These are phyloP conservation scores for Pleurotus cornucopiae DNA, from an alignment of 768 basidiomycete species.

Conservation along the genomic window DNA sequence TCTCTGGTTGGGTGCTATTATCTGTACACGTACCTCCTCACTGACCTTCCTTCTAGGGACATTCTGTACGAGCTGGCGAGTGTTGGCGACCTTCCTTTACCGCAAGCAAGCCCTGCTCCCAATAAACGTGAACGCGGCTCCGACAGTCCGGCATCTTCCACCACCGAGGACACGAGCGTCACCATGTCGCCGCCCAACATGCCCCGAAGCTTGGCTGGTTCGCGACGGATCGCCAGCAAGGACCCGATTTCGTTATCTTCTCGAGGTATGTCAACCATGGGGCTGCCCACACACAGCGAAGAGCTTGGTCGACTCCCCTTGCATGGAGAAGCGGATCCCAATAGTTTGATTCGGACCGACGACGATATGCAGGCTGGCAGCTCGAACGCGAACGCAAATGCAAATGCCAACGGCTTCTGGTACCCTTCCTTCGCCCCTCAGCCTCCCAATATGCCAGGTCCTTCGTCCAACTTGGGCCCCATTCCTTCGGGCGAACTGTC, in stretches of 20 bases:
- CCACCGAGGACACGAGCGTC: constrained; percentile 22
- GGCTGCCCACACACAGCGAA: constrained; percentile 50
- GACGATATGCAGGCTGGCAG: constrained; percentile 18
- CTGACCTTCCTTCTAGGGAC: constrained; percentile 11
- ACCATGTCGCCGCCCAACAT: constrained; percentile 14
- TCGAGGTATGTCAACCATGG: constrained; percentile 12
- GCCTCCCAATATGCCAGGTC: background rate
- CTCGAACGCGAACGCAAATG: background rate
- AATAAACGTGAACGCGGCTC: constrained; percentile 49
- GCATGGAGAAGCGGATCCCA: constrained; percentile 36
- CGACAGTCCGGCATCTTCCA: constrained; percentile 28
- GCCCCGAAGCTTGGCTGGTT: constrained; percentile 28
- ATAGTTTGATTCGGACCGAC: background rate
- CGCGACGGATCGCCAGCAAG: constrained; percentile 23
- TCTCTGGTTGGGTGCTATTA: constrained; percentile 25
- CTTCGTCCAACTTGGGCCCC: background rate
- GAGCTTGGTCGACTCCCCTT: constrained; percentile 55
- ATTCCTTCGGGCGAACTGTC: background rate
- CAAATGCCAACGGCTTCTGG: background rate
- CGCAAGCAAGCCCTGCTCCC: constrained; percentile 12
- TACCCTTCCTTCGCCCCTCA: background rate
- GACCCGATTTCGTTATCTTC: constrained; percentile 11
- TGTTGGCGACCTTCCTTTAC: constrained; percentile 16
- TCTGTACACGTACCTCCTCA: background rate
- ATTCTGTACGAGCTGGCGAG: constrained; percentile 17